Evolutionary conservation across 306 rosid genomes (phyloP).

Genomic region (Senna tora): DNA sequence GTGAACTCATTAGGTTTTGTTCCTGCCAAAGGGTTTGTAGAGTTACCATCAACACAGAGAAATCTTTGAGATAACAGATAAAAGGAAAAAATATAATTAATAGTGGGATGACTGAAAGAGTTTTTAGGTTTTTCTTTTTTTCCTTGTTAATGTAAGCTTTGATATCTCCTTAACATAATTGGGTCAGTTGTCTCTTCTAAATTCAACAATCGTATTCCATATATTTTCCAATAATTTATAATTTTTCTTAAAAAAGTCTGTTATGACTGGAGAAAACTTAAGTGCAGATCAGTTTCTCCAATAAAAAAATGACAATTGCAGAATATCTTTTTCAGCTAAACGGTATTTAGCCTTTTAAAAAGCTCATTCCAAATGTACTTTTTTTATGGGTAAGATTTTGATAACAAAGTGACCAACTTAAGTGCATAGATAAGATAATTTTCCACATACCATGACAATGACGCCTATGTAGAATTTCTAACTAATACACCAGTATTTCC

Average conservation of each 20-base stretch:
- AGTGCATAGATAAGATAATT: background rate
- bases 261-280: too few relatives aligned
- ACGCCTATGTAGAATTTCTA: background rate
- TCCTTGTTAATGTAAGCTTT: background rate
- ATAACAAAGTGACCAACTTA: conserved; percentile 3
- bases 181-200: background rate
- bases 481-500: background rate
- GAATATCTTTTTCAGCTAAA: too few relatives aligned
- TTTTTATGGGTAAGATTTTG: too few relatives aligned
- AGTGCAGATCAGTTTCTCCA: too few relatives aligned
- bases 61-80: conserved; percentile 4
- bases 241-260: background rate
- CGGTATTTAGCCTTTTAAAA: background rate
- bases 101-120: background rate
- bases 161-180: conserved; percentile 12
- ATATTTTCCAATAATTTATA: background rate
- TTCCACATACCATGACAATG: background rate
- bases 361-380: background rate
- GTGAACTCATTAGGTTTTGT: conserved; percentile 83
- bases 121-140: background rate
- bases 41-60: conserved; percentile 17
- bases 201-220: conserved; percentile 20
- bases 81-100: background rate
- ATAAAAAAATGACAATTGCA: too few relatives aligned
- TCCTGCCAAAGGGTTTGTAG: conserved; percentile 51